A percentile compares a stretch with the other conserved stretches of the same genome.
Evolutionary conservation across 1,139 yeast species (phyloP).

Genomic region (Pichia sp.): DNA sequence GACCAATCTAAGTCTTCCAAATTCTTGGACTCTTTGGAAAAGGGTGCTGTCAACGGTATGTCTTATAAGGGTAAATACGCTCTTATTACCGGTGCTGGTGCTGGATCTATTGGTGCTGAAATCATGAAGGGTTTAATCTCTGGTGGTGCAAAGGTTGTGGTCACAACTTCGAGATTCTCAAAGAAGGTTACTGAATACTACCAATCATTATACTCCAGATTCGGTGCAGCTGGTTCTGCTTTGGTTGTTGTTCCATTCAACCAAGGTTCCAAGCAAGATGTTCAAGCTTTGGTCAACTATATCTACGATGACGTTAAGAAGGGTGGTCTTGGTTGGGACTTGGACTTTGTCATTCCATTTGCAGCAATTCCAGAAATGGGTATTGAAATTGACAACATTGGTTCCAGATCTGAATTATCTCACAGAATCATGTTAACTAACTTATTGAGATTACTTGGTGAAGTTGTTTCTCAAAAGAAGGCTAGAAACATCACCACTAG

Average conservation of each 20-base stretch:
- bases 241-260: conserved; percentile 96
- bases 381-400: conserved; percentile 86
- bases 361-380: conserved; percentile 99
- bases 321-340: conserved; percentile 97
- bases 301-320: conserved; percentile 76
- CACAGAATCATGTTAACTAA: conserved; percentile 98
- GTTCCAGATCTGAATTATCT: conserved; percentile 93
- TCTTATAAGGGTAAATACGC: conserved; percentile 86
- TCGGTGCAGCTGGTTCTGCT: conserved; percentile 87
- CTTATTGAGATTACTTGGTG: conserved; percentile 85
- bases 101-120: conserved; percentile 98
- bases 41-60: conserved; percentile 88
- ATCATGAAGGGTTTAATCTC: conserved; percentile 87
- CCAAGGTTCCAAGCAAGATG: conserved; percentile 95
- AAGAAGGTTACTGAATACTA: conserved; percentile 92
- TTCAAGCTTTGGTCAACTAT: conserved; percentile 74
- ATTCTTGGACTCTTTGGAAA: conserved; percentile 86
- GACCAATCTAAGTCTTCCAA: conserved; percentile 69
- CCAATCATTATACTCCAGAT: conserved; percentile 87
- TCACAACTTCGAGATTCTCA: conserved; percentile 93
- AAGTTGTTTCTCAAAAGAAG: conserved; percentile 76
- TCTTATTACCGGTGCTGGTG: conserved; percentile 96
- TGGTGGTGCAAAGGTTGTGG: conserved; percentile 97
- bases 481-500: conserved; percentile 76
- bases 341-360: conserved; percentile 92